A percentile compares a stretch with the other conserved stretches of the same genome.
phyloP scores from a whole-genome alignment of 176 grass and related monocot species.

The Oryza brachyantha region DNA sequence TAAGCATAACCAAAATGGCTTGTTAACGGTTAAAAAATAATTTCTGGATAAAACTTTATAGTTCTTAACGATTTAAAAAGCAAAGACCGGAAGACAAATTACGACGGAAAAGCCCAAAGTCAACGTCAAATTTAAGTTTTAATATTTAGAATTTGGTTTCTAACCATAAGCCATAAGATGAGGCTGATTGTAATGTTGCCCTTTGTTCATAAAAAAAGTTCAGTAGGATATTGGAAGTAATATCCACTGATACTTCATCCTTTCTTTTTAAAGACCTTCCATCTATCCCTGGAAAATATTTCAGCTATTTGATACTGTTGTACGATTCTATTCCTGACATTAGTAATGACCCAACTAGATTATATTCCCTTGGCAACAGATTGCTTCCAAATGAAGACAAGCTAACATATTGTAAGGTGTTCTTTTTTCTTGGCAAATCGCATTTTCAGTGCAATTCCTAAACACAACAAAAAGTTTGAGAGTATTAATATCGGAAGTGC shows the following conservation, averaged over 20 bases:
- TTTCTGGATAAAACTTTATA: too few relatives aligned
- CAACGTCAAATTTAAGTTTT: too few relatives aligned
- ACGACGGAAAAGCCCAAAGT: too few relatives aligned
- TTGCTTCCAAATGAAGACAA: slow-evolving; percentile 32
- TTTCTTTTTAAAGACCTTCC: neutral
- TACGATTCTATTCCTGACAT: slow-evolving; percentile 44
- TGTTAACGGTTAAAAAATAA: too few relatives aligned
- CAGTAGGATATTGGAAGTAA: neutral
- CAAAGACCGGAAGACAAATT: too few relatives aligned
- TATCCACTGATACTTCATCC: slow-evolving; percentile 19
- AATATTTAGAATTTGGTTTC: too few relatives aligned
- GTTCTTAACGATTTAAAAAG: too few relatives aligned
- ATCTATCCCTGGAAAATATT: slow-evolving; percentile 15
- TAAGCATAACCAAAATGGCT: too few relatives aligned
- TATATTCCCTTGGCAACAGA: slow-evolving; percentile 25
- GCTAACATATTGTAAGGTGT: slow-evolving; percentile 6
- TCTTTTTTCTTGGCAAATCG: neutral
- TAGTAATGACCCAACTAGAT: slow-evolving; percentile 14
- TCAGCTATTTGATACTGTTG: slow-evolving; percentile 24
- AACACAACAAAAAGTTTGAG: slow-evolving; percentile 1
- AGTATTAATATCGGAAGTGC: neutral
- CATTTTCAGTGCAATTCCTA: neutral
- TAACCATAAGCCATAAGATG: too few relatives aligned
- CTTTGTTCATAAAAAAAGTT: neutral
- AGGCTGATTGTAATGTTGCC: neutral